phyloP scores from a whole-genome alignment of 345 rosid species.

The Populus ilicifolia region DNA sequence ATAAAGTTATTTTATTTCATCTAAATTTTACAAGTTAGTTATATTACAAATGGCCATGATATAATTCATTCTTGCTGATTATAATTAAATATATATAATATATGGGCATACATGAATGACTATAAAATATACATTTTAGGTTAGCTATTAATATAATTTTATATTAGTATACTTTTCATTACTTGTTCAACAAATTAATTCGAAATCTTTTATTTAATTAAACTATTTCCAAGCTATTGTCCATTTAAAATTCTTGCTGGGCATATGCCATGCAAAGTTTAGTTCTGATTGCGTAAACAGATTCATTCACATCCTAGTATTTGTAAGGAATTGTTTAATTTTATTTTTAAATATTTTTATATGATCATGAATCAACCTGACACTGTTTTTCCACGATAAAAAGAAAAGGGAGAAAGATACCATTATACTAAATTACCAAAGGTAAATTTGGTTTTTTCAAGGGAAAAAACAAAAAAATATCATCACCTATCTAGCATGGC shows the following conservation, averaged over 20 bases:
- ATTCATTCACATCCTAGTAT: background rate
- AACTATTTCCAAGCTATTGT: background rate
- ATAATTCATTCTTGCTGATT: constrained; percentile 3
- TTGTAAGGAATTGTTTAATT: background rate
- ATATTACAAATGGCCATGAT: background rate
- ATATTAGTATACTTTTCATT: background rate
- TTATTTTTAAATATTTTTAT: background rate
- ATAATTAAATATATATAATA: background rate
- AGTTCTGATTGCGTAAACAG: background rate
- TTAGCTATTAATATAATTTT: background rate
- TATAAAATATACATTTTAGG: constrained; percentile 11
- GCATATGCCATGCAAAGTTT: background rate
- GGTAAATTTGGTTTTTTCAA: background rate
- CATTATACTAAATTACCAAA: background rate
- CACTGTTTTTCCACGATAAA: too few species aligned
- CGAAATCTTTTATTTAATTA: background rate
- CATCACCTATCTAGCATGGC: too few species aligned
- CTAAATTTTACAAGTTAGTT: too few species aligned
- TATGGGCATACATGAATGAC: background rate
- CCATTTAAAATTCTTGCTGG: background rate
- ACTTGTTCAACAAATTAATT: background rate
- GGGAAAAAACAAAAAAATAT: too few species aligned
- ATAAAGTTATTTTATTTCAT: too few species aligned
- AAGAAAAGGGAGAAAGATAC: background rate
- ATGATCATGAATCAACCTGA: background rate